Evolutionary conservation across 73 alveolate species (phyloP).

Genomic region (Urostyla sp.): DNA sequence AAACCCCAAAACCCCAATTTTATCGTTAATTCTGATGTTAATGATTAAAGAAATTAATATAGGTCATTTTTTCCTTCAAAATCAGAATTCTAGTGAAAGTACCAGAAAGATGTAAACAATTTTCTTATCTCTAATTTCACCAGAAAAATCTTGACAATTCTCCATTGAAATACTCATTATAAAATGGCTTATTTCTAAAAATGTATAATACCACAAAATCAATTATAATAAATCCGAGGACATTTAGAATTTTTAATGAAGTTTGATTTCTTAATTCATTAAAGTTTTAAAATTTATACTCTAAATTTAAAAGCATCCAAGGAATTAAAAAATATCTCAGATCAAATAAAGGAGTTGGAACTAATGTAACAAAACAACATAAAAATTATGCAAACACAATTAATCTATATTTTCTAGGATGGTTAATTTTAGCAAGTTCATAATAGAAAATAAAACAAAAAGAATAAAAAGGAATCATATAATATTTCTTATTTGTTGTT

Average conservation of each 20-base stretch:
- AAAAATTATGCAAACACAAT: background rate
- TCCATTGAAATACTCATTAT: constrained; percentile 2
- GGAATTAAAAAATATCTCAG: constrained; percentile 40
- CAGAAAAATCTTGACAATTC: constrained; percentile 41
- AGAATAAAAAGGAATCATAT: constrained; percentile 11
- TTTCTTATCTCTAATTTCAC: background rate
- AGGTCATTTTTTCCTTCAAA: too few species aligned
- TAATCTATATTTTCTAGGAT: background rate
- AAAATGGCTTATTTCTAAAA: constrained; percentile 27
- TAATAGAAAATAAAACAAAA: background rate
- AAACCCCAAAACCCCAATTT: too few species aligned
- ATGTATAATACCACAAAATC: constrained; percentile 18
- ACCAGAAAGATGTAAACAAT: background rate
- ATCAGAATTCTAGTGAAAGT: too few species aligned
- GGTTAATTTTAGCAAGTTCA: background rate
- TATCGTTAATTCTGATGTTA: too few species aligned
- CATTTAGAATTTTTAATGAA: background rate
- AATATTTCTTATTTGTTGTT: background rate
- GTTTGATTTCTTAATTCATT: constrained; percentile 36
- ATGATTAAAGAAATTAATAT: too few species aligned
- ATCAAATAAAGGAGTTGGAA: constrained; percentile 45
- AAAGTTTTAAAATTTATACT: too few species aligned
- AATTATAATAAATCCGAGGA: background rate
- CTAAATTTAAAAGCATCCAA: constrained; percentile 22
- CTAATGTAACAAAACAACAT: constrained; percentile 8